phyloP scores from a whole-genome alignment of 2,329 filamentous ascomycete species.

The Botrytis fragariae region DNA sequence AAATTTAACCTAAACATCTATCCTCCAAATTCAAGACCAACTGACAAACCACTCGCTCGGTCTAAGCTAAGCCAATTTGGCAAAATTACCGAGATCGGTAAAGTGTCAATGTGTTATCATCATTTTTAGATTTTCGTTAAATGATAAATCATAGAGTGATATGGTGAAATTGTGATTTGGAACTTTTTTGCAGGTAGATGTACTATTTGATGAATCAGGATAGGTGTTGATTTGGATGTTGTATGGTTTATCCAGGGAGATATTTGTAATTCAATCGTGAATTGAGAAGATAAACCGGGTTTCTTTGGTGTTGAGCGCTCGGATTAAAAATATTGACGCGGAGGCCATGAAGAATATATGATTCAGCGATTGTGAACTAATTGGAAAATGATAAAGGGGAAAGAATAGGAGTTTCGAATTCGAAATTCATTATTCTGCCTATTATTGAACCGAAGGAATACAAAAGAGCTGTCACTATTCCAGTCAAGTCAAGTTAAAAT shows the following conservation, averaged over 20 bases:
- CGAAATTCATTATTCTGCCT: background rate
- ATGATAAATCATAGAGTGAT: background rate
- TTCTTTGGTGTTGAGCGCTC: rapidly evolving
- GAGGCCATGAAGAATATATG: rapidly evolving
- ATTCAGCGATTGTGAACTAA: background rate
- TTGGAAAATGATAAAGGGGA: background rate
- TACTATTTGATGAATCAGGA: background rate
- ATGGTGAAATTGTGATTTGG: background rate
- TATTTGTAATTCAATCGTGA: rapidly evolving
- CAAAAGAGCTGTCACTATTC: rapidly evolving
- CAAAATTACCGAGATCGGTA: background rate
- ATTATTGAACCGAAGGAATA: background rate
- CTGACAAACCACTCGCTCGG: background rate
- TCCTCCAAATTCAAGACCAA: background rate
- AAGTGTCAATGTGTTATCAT: background rate
- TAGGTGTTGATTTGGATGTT: rapidly evolving
- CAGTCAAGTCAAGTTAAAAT: background rate
- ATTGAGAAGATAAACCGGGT: background rate
- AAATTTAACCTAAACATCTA: rapidly evolving
- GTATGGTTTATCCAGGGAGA: background rate
- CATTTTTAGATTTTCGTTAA: background rate
- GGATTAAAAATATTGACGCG: background rate
- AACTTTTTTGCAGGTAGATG: background rate
- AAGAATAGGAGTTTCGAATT: background rate
- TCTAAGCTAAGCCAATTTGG: background rate